Evolutionary conservation across 805 yeast genomes (phyloP).

Genomic region (Teunomyces aglyptinius): DNA sequence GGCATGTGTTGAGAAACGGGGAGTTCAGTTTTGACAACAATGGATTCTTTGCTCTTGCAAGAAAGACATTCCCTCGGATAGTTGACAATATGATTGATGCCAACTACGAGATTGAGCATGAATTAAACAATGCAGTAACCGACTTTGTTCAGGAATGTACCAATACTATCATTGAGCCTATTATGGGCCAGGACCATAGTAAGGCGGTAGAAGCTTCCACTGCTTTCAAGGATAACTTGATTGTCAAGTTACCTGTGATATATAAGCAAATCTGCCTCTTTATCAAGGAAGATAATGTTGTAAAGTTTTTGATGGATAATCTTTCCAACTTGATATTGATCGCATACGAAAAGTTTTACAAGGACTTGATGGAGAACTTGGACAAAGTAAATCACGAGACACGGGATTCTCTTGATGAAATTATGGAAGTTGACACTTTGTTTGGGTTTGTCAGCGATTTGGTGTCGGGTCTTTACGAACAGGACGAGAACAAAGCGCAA

Average conservation of each 20-base stretch:
- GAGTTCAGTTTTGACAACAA: constrained; percentile 36
- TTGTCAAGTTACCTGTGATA: constrained; percentile 55
- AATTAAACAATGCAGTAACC: constrained; percentile 68
- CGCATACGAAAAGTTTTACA: constrained; percentile 56
- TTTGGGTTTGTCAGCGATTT: constrained; percentile 46
- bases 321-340: constrained; percentile 50
- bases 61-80: constrained; percentile 74
- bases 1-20: constrained; percentile 35
- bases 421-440: constrained; percentile 66
- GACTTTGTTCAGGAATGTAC: constrained; percentile 56
- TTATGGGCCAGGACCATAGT: constrained; percentile 13
- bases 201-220: constrained; percentile 31
- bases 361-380: constrained; percentile 23
- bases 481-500: constrained; percentile 10
- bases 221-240: constrained; percentile 49
- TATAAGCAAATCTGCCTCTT: constrained; percentile 51
- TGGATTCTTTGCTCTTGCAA: constrained; percentile 49
- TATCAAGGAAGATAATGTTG: constrained; percentile 52
- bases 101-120: constrained; percentile 65
- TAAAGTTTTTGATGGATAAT: constrained; percentile 28
- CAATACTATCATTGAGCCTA: constrained; percentile 48
- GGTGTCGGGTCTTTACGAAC: constrained; percentile 21
- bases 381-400: constrained; percentile 21
- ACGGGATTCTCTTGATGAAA: constrained; percentile 35
- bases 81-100: constrained; percentile 82